Percentiles rank a stretch among this genome's conserved stretches.
Evolutionary conservation across 2,329 filamentous ascomycete genomes (phyloP).

Genomic region (Fusarium luffae): DNA sequence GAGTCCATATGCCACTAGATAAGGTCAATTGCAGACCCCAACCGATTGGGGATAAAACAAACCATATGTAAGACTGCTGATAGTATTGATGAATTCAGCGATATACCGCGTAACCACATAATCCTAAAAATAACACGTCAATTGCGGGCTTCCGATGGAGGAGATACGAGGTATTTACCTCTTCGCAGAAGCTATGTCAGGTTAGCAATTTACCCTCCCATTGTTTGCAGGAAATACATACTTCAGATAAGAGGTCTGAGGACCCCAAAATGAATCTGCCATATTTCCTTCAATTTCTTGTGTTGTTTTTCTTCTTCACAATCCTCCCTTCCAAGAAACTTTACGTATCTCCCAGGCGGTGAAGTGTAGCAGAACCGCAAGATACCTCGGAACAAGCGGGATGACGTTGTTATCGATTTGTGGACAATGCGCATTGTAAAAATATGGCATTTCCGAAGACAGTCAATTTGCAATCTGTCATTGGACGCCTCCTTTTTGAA

Average conservation of each 20-base stretch:
- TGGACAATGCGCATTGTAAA: background rate
- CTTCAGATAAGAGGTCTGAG: slow-evolving; percentile 50
- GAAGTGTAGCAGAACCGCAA: slow-evolving; percentile 24
- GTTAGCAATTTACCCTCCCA: background rate
- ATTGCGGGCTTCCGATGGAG: too few relatives aligned
- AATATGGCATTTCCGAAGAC: background rate
- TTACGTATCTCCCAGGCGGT: slow-evolving; percentile 8
- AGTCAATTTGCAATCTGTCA: background rate
- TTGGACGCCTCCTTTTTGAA: background rate
- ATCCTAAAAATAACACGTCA: slow-evolving; percentile 38
- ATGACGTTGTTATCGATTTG: slow-evolving; percentile 14
- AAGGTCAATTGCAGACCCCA: background rate
- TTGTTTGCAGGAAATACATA: slow-evolving; percentile 18
- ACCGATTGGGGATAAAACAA: background rate
- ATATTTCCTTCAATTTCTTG: background rate
- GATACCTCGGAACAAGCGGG: slow-evolving; percentile 7
- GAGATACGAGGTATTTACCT: slow-evolving; percentile 32
- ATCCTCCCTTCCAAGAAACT: background rate
- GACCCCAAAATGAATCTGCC: slow-evolving; percentile 46
- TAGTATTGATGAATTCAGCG: slow-evolving; percentile 58
- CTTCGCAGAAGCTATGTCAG: slow-evolving; percentile 46
- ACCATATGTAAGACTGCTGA: slow-evolving; percentile 55
- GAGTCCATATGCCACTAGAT: slow-evolving; percentile 51
- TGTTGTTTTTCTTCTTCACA: background rate
- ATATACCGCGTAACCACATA: slow-evolving; percentile 57